These are phyloP conservation scores for Eucalyptus pauciflora DNA, from an alignment of 345 rosid genomes.

Conservation along the genomic window DNA sequence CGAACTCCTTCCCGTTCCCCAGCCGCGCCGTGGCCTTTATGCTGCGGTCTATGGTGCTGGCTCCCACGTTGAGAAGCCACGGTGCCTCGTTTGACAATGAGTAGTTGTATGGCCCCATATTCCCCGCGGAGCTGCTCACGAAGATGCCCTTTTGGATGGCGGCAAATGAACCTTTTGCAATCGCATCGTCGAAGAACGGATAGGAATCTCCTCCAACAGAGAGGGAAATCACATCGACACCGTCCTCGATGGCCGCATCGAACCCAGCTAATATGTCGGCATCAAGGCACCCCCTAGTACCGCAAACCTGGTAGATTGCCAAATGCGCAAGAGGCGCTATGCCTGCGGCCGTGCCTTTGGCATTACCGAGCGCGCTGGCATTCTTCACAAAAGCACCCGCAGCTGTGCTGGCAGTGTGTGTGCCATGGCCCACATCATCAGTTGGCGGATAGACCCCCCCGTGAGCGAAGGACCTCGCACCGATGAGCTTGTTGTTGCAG, in stretches of 20 bases:
- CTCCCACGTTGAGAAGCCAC: conserved; percentile 56
- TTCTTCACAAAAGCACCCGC: conserved; percentile 20
- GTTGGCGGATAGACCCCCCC: neutral
- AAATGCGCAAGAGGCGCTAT: conserved; percentile 41
- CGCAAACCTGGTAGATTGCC: conserved; percentile 38
- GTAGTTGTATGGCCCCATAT: conserved; percentile 14
- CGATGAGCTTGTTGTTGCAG: conserved; percentile 56
- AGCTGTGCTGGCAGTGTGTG: conserved; percentile 46
- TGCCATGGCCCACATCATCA: conserved; percentile 46
- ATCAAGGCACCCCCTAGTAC: conserved; percentile 4
- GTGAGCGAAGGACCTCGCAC: conserved; percentile 24
- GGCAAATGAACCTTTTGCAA: conserved; percentile 29
- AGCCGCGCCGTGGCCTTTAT: conserved; percentile 32
- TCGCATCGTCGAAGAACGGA: conserved; percentile 18
- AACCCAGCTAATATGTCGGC: conserved; percentile 34
- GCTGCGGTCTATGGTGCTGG: conserved; percentile 44
- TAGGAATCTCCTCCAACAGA: conserved; percentile 25
- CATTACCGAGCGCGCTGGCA: conserved; percentile 28
- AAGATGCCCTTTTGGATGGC: conserved; percentile 37
- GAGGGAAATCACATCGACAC: conserved; percentile 41
- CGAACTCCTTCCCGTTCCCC: conserved; percentile 18
- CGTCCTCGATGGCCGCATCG: conserved; percentile 40
- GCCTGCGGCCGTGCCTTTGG: conserved; percentile 38
- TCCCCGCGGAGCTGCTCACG: conserved; percentile 52
- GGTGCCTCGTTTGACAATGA: conserved; percentile 41